phyloP scores from a whole-genome alignment of 306 rosid species.

The Quercus variabilis region DNA sequence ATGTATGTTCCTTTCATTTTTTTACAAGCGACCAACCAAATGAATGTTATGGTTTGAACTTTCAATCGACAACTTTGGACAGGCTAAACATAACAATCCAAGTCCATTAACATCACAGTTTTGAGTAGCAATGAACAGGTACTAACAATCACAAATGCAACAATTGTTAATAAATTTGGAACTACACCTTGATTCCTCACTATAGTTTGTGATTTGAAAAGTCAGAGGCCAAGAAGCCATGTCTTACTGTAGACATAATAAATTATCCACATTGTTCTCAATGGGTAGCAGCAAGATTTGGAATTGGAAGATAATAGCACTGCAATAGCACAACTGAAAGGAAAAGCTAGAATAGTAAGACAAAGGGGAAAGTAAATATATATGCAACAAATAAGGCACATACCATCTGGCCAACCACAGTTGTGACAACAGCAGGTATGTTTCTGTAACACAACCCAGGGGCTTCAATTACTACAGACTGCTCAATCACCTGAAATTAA shows the following conservation, averaged over 20 bases:
- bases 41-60: not conserved
- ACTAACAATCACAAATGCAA: not conserved
- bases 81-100: constrained; percentile 8
- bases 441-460: constrained; percentile 50
- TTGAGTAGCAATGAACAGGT: not conserved
- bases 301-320: not conserved
- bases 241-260: not conserved
- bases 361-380: not conserved
- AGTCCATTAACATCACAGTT: not conserved
- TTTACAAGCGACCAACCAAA: too few species aligned
- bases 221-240: not conserved
- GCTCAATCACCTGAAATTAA: constrained; percentile 67
- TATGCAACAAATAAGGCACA: not conserved
- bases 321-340: not conserved
- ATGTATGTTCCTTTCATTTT: not conserved
- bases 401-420: constrained; percentile 92
- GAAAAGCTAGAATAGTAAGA: not conserved
- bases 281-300: not conserved
- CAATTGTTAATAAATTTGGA: not conserved
- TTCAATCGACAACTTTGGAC: not conserved
- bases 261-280: too few species aligned
- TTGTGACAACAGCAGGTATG: constrained; percentile 64
- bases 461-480: constrained; percentile 68
- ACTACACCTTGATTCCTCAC: not conserved
- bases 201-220: not conserved